Conservation (phyloP, 169 alveolate genomes). For the Plasmodium malariae region DNA sequence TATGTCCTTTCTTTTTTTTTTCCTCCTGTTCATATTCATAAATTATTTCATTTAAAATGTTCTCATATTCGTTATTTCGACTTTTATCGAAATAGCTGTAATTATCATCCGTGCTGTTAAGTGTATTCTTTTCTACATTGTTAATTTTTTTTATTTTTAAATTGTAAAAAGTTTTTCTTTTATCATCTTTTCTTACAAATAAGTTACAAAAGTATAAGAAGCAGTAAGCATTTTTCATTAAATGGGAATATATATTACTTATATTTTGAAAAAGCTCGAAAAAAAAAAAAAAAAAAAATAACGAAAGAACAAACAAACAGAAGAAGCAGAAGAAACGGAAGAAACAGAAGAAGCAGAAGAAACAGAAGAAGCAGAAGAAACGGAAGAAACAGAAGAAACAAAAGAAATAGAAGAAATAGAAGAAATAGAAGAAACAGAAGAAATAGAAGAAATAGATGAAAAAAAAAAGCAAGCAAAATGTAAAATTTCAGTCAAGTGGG, state of each 20-base stretch:
- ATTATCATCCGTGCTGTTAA: not conserved
- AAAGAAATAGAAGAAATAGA: not conserved
- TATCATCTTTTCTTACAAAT: not conserved
- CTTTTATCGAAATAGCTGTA: slow-evolving; percentile 38
- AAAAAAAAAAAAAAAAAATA: not conserved
- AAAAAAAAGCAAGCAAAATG: not conserved
- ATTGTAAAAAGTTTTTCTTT: slow-evolving; percentile 34
- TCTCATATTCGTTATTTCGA: slow-evolving; percentile 51
- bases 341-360: too few species aligned
- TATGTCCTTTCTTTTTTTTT: slow-evolving; percentile 5
- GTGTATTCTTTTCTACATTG: not conserved
- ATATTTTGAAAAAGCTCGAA: not conserved
- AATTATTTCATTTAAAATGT: slow-evolving; percentile 53
- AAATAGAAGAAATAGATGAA: too few species aligned
- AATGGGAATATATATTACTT: not conserved
- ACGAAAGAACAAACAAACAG: not conserved
- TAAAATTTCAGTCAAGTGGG: not conserved
- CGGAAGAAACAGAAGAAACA: not conserved
- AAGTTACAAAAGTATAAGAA: slow-evolving; percentile 50
- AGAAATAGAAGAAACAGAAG: not conserved
- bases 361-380: too few species aligned
- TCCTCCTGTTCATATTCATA: slow-evolving; percentile 56
- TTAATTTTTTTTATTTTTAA: slow-evolving; percentile 14
- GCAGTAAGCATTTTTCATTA: slow-evolving; percentile 51
- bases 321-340: too few species aligned